Evolutionary conservation across 352 stramenopile species (phyloP), one percentile per base, ranked within the genome.

Genomic region (Phytophthora capsici): DNA sequence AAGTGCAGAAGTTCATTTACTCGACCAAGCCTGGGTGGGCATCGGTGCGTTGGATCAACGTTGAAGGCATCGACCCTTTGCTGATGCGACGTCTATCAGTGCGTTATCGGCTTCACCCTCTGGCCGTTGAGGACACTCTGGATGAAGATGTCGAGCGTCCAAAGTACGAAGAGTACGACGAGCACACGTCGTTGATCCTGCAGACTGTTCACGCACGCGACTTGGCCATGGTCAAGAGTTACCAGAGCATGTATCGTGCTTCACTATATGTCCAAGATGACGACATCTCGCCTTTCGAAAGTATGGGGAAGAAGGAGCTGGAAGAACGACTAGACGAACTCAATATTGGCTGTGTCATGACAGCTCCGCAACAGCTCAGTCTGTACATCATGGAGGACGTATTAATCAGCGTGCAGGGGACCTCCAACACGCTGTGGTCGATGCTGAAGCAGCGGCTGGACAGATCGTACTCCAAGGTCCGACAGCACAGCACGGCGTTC

Each of bases 141-240:
- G 89, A 95, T 54, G 63, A 91, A 1, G 86, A 92, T 37, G 75
- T 84, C 5, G 83, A 93, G 53, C 80, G 89, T 0, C 86, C 86
- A 9, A 96, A 96, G 57, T 93, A 92, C 57, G 89, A 96, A 36
- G 75, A 86, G 37, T 96, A 94, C 63, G 86, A 96, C 28, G 89
- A 94, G 30, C 89, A 96, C 58, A 76, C 80, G 53, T 91, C 81
- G 6, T 56, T 96, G 19, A 82, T 94, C 48, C 55, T 94, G 6
- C 82, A 90, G 32, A 88, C 79, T 1, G 66, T 91, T 22, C 78
- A 89, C 20, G 70, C 83, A 5, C 71, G 73, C 7, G 76, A 92
- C 28, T 53, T 89, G 32, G 52, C 44, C 5, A 76, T 80, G 57
- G 77, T 92, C 17, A 88, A 82, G 38, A 70, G 50, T 23, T 92